Conservation (phyloP, 192 early-diverging fungal species). For the Backusella tarrabulga region DNA sequence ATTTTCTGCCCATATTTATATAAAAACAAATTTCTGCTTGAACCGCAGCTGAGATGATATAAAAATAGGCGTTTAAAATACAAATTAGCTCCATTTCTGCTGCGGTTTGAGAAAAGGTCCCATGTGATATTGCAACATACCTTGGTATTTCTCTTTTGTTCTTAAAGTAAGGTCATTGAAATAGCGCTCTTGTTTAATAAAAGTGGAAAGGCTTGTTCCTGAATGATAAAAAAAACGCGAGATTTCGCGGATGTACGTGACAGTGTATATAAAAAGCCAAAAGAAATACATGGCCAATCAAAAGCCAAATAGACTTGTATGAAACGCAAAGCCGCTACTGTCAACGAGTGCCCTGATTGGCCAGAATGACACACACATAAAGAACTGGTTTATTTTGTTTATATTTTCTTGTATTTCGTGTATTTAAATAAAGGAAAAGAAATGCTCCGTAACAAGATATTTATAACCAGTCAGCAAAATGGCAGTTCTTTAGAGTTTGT, state of each 20-base stretch:
- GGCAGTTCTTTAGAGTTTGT: constrained; percentile 50
- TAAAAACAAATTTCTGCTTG: background rate
- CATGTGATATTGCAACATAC: background rate
- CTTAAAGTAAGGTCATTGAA: background rate
- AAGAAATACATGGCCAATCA: background rate
- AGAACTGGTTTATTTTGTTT: background rate
- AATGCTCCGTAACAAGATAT: constrained; percentile 55
- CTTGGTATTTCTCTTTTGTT: background rate
- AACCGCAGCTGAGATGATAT: background rate
- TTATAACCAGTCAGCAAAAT: constrained; percentile 51
- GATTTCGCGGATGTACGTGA: background rate
- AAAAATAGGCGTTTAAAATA: background rate
- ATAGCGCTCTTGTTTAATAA: background rate
- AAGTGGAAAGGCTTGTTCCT: background rate
- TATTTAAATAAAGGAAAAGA: background rate
- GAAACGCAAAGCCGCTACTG: background rate
- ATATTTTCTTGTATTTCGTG: background rate
- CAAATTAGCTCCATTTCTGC: background rate
- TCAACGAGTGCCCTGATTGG: background rate
- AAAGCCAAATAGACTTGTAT: background rate
- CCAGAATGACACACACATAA: background rate
- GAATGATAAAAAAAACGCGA: background rate
- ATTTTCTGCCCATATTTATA: background rate
- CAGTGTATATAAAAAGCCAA: background rate
- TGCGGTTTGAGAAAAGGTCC: background rate